Conservation (phyloP, 2,329 filamentous ascomycete genomes). For the Pyricularia pennisetigena region DNA sequence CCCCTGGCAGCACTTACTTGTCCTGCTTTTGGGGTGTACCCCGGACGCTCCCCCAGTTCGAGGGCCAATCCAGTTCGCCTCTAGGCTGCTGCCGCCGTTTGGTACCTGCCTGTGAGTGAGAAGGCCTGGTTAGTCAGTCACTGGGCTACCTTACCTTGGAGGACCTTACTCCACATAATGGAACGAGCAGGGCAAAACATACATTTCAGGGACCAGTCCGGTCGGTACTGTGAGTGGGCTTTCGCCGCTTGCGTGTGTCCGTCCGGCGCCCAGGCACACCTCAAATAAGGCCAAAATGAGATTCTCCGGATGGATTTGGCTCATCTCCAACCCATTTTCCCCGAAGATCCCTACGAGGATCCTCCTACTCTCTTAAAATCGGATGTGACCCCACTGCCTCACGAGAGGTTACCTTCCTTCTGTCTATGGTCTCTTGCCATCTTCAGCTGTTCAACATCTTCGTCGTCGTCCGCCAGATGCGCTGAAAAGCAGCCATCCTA, state of each 20-base stretch:
- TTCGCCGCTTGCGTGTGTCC: not conserved
- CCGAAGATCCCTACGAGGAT: not conserved
- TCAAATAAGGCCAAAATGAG: conserved; percentile 2
- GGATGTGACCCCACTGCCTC: conserved; percentile 1
- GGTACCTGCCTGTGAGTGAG: not conserved
- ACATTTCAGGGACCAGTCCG: not conserved
- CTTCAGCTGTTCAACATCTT: not conserved
- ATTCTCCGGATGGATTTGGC: conserved; percentile 4
- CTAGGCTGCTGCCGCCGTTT: not conserved
- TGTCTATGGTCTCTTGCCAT: not conserved
- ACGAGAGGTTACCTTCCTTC: not conserved
- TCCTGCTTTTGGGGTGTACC: not conserved
- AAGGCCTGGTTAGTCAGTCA: not conserved
- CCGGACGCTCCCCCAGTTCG: not conserved
- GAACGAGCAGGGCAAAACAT: not conserved
- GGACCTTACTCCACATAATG: not conserved
- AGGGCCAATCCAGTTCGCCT: not conserved
- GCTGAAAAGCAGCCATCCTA: not conserved
- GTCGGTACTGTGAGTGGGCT: not conserved
- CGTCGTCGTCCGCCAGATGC: not conserved
- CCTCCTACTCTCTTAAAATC: conserved; percentile 2
- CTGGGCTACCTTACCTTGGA: not conserved
- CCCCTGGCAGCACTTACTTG: not conserved
- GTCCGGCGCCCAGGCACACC: not conserved
- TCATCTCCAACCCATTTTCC: not conserved